These are phyloP conservation scores for Aureococcus anophagefferens DNA, from an alignment of 108 stramenopile species.

Conservation along the genomic window DNA sequence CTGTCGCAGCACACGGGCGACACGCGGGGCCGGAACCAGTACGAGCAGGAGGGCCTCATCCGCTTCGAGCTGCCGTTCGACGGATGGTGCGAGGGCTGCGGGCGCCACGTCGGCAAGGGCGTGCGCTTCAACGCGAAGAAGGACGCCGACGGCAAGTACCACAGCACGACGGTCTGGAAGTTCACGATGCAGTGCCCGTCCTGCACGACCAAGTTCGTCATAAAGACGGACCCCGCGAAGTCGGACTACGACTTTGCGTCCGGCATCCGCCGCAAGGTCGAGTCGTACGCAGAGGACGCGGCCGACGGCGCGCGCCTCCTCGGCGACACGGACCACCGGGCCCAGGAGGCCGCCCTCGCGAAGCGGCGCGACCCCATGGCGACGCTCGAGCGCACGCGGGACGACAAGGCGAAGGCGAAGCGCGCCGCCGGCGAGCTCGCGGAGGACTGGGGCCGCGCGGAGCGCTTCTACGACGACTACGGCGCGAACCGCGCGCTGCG, in stretches of 20 bases:
- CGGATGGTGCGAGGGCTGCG: conserved; percentile 25
- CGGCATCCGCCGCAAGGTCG: conserved; percentile 22
- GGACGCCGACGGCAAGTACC: conserved; percentile 39
- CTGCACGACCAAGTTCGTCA: conserved; percentile 25
- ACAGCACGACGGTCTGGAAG: conserved; percentile 36
- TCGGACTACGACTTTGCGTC: conserved; percentile 34
- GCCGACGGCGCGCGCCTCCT: background rate
- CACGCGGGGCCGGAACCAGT: conserved; percentile 33
- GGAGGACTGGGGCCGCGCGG: background rate
- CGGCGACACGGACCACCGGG: background rate
- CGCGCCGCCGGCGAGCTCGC: background rate
- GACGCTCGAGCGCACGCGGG: background rate
- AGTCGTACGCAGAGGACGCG: background rate
- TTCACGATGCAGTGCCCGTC: conserved; percentile 41
- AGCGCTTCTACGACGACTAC: background rate
- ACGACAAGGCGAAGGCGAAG: background rate
- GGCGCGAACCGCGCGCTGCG: background rate
- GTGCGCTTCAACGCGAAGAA: conserved; percentile 43
- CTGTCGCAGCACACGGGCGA: background rate
- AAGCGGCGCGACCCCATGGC: background rate
- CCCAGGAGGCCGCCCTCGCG: background rate
- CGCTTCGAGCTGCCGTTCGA: conserved; percentile 44
- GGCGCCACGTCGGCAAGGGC: background rate
- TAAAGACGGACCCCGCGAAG: conserved; percentile 40
- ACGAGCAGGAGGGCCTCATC: conserved; percentile 41